These are phyloP conservation scores for Capronia coronata DNA, from an alignment of 2,329 filamentous ascomycete genomes.

Conservation along the genomic window DNA sequence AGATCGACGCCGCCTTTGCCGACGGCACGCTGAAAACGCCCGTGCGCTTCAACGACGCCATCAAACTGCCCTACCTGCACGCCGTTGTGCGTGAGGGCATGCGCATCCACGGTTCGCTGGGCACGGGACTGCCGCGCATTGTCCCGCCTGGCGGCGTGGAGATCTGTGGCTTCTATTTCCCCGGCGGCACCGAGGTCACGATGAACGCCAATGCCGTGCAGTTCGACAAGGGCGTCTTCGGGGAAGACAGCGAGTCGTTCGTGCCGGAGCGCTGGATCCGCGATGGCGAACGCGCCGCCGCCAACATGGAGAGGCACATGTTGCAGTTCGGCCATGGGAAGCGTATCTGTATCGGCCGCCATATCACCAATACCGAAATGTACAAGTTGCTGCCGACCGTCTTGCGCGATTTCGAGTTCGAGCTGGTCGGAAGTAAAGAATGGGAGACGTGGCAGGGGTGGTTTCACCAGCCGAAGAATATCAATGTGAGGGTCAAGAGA, in stretches of 20 bases:
- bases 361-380: conserved; percentile 28
- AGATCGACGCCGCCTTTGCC: conserved; percentile 39
- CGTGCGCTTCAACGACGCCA: conserved; percentile 20
- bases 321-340: conserved; percentile 23
- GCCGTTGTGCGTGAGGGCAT: conserved; percentile 49
- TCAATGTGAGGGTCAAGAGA: conserved; percentile 15
- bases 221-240: conserved; percentile 40
- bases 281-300: conserved; percentile 14
- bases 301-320: conserved; percentile 22
- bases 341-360: conserved; percentile 27
- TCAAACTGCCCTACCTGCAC: conserved; percentile 40
- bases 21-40: conserved; percentile 13
- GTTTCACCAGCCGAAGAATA: conserved; percentile 20
- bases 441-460: conserved; percentile 17
- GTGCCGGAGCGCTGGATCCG: conserved; percentile 45
- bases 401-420: conserved; percentile 18
- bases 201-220: conserved; percentile 36
- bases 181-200: conserved; percentile 33
- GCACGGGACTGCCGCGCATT: conserved; percentile 46
- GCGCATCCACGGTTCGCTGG: conserved; percentile 46
- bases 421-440: conserved; percentile 6
- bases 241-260: conserved; percentile 42
- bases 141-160: conserved; percentile 40
- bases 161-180: conserved; percentile 33
- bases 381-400: conserved; percentile 28